These are phyloP conservation scores for Guyanaporus albipodus DNA, from an alignment of 768 basidiomycete species.

Conservation along the genomic window DNA sequence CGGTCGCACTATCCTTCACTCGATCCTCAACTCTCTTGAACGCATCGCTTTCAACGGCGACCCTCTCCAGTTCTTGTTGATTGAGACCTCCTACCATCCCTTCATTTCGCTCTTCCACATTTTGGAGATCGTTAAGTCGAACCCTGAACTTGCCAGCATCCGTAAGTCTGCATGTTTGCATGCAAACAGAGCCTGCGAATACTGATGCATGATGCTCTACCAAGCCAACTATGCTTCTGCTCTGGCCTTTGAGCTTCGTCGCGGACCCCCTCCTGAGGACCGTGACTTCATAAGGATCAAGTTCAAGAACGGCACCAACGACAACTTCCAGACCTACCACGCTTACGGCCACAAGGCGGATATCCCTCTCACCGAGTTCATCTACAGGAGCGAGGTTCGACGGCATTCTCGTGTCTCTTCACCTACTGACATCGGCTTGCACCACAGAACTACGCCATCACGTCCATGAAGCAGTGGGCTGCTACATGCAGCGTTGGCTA, in stretches of 20 bases:
- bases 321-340: constrained; percentile 61
- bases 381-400: constrained; percentile 66
- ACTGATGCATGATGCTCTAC: constrained; percentile 13
- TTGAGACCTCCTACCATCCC: constrained; percentile 84
- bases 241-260: constrained; percentile 74
- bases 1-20: constrained; percentile 72
- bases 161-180: constrained; percentile 44
- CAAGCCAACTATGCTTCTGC: constrained; percentile 77
- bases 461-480: constrained; percentile 43
- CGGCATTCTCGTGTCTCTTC: background rate
- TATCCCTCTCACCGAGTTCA: constrained; percentile 81
- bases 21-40: constrained; percentile 66
- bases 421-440: background rate
- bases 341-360: constrained; percentile 73
- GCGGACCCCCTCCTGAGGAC: constrained; percentile 67
- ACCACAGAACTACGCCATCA: constrained; percentile 42
- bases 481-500: constrained; percentile 35
- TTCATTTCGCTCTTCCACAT: constrained; percentile 87
- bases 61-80: constrained; percentile 72
- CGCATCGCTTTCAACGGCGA: constrained; percentile 77
- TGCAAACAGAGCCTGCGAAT: background rate
- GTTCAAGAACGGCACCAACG: constrained; percentile 77
- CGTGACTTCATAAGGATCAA: constrained; percentile 81
- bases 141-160: constrained; percentile 59
- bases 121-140: constrained; percentile 54